Evolutionary conservation across 495 filamentous ascomycete genomes (phyloP), one percentile per base, ranked within the genome.

Genomic region (Penicillium flavigenum): DNA sequence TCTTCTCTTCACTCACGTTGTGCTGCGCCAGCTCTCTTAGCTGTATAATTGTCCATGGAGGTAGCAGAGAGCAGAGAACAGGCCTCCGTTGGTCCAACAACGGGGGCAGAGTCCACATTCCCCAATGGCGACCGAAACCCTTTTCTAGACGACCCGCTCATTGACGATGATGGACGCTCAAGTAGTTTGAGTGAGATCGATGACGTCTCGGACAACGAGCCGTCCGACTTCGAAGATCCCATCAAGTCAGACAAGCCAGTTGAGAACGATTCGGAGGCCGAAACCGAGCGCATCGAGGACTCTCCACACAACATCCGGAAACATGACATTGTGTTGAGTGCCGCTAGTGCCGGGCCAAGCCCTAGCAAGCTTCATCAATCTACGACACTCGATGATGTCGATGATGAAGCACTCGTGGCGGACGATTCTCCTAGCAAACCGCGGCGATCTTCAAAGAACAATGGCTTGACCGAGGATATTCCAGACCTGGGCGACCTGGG

Each of bases 181-280:
- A 89, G 85, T 70, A 95, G 91, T 69, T 80, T 98, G 62, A 98
- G 94, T 76, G 94, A 98, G 59, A 88, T 94, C 54, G 92, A 91
- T 66, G 92, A 96, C 61, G 79, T 84, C 22, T 80, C 79, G 6
- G 84, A 85, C n/a, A 81, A 86, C 57, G 77, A 79, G 39, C 72
- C 70, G 27, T 82, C 81, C 32, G 82, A 86, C 60, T 80, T 82
- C 54, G 81, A 80, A 48, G 75, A 75, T 14, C 72, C 70, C 5
- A 59, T 59, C 52, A 78, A 78, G 58, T 68, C 59, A 47, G 71
- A 74, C 54, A 73, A 59, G 63, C 65, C 63, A 49, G 61, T 70
- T 52, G 86, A 87, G 56, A 88, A 88, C 62, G 93, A 98, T 74
- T 96, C 94, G n/a, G 94, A 98, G 73, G 94, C 95, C 27, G 94